phyloP scores from a whole-genome alignment of 306 rosid species.

The Alnus glutinosa region DNA sequence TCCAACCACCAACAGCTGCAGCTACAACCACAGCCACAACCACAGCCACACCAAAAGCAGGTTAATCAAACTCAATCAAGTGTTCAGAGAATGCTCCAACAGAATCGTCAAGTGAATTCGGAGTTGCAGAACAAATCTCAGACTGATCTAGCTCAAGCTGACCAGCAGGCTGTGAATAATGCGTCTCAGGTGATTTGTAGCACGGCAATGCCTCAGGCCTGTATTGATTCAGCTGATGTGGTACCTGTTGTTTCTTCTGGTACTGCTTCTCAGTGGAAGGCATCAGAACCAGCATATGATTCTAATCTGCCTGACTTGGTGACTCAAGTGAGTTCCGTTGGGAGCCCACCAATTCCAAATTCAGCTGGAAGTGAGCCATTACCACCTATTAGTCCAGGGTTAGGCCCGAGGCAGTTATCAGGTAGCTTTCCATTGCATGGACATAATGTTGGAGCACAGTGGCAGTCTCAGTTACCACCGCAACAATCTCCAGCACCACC shows the following conservation, averaged over 20 bases:
- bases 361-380: conserved; percentile 56
- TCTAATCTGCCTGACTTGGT: conserved; percentile 52
- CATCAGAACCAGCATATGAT: conserved; percentile 60
- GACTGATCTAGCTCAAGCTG: conserved; percentile 57
- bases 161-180: conserved; percentile 59
- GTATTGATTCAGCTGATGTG: conserved; percentile 48
- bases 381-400: conserved; percentile 54
- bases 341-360: conserved; percentile 53
- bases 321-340: conserved; percentile 52
- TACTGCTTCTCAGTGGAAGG: conserved; percentile 63
- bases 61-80: conserved; percentile 59
- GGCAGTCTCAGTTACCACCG: conserved; percentile 57
- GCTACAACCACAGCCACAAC: conserved; percentile 48
- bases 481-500: conserved; percentile 60
- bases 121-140: conserved; percentile 59
- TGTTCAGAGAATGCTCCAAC: conserved; percentile 65
- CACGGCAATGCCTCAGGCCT: conserved; percentile 50
- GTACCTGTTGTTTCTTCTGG: conserved; percentile 47
- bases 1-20: conserved; percentile 60
- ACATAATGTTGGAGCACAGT: conserved; percentile 66
- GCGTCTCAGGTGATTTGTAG: conserved; percentile 49
- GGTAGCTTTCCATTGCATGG: conserved; percentile 66
- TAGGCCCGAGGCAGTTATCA: conserved; percentile 62
- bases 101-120: conserved; percentile 55
- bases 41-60: conserved; percentile 63